Evolutionary conservation across 352 stramenopile genomes (phyloP), one percentile per base, ranked within the genome.

Genomic region (Hyaloperonospora brassicae): DNA sequence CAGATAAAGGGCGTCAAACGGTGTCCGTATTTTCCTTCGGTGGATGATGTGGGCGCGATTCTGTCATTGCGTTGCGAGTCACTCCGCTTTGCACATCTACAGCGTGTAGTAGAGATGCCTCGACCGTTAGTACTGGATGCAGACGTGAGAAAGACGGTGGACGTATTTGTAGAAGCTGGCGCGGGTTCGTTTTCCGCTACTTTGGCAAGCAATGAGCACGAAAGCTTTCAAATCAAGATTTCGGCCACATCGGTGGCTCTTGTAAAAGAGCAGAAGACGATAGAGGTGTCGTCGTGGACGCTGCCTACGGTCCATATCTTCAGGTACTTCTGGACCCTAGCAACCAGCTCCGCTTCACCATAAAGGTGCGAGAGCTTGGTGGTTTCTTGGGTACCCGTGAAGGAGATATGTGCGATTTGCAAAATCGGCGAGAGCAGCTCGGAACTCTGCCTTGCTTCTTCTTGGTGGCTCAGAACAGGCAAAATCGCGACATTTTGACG

Each of bases 171-270:
- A 2, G 82, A 89, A 52, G 79, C 82, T 13, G 76, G 76, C 0
- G 73, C 68, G 0, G 82, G 79, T 0, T 83, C 79, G 9, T 92
- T 92, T 50, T 92, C 82, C 1, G 82, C 82, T 14, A 92, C 82
- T 9, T 55, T 92, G 14, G 76, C 77, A 4, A 90, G 76, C 56
- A 87, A 87, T 35, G 82, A 92, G 42, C 55, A 72, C 44, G 82
- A 92, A 43, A 89, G 74, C 35, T 92, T 92, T 61, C 82, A 92
- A 55, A 61, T 92, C 48, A 89, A 87, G 51, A 92, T 92, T 34
- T 64, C 59, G 0, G 48, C 70, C 0, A 68, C 81, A 5, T 50
- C 55, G 0, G 74, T 92, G 13, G 64, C 54, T 31, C 54, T 92
- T 14, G 56, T 84, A 5, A 92, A 92, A 55, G 89, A 40, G 87